A percentile compares a stretch with the other conserved stretches of the same genome.
These are phyloP conservation scores for Dictyostelium intermedium DNA, from an alignment of 78 protist genomes.

Conservation along the genomic window DNA sequence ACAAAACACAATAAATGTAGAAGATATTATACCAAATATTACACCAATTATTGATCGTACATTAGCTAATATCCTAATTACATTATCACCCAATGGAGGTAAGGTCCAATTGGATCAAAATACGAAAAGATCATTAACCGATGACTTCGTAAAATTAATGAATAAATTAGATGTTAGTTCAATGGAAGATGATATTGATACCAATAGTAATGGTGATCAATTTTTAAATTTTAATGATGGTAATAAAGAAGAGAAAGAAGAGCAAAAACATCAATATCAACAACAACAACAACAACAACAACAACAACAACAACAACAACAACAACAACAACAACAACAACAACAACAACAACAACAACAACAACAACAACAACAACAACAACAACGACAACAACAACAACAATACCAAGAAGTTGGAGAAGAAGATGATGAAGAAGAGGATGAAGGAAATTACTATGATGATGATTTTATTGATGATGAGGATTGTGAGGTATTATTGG, in stretches of 20 bases:
- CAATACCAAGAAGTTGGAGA: background rate
- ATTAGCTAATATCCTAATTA: background rate
- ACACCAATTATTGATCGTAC: background rate
- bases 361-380: background rate
- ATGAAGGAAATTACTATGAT: background rate
- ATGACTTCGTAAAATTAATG: constrained; percentile 13
- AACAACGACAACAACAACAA: background rate
- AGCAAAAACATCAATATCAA: too few species aligned
- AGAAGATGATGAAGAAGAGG: background rate
- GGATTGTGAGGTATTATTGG: background rate
- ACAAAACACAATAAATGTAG: background rate
- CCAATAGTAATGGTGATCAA: background rate
- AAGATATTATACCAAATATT: constrained; percentile 7
- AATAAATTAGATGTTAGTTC: background rate
- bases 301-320: background rate
- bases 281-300: background rate
- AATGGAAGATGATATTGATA: background rate
- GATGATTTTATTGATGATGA: background rate
- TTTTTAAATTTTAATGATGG: background rate
- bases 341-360: background rate
- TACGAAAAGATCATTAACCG: constrained; percentile 14
- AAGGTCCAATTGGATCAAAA: background rate
- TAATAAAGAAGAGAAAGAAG: background rate
- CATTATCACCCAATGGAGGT: background rate
- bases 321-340: background rate